Conservation (phyloP, 1,139 yeast species). For the Diutina catenulata region DNA sequence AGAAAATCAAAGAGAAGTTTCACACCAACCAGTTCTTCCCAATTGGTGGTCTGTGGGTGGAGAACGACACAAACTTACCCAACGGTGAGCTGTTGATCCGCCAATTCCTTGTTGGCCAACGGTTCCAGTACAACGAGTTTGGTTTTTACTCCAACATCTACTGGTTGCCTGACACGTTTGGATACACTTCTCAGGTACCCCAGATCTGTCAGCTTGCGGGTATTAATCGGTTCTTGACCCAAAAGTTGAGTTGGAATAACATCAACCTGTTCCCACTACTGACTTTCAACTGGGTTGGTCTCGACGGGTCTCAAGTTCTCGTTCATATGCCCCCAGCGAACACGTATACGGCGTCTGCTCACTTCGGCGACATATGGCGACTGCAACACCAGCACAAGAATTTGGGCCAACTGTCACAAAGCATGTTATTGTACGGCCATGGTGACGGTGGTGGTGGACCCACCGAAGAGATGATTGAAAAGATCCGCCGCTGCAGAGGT, state of each 20-base stretch:
- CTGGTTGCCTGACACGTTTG: slow-evolving; percentile 97
- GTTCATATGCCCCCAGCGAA: slow-evolving; percentile 98
- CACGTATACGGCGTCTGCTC: slow-evolving; percentile 87
- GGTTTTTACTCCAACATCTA: slow-evolving; percentile 64
- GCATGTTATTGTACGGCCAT: slow-evolving; percentile 73
- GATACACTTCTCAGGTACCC: slow-evolving; percentile 90
- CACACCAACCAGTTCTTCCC: slow-evolving; percentile 71
- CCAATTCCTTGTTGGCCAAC: slow-evolving; percentile 83
- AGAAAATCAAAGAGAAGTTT: slow-evolving; percentile 52
- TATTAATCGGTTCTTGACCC: slow-evolving; percentile 77
- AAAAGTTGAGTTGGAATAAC: slow-evolving; percentile 92
- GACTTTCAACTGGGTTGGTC: slow-evolving; percentile 90
- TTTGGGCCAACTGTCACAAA: slow-evolving; percentile 66
- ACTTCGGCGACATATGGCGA: slow-evolving; percentile 83
- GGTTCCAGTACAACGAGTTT: slow-evolving; percentile 69
- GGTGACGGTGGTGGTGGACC: slow-evolving; percentile 99
- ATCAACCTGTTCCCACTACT: slow-evolving; percentile 80
- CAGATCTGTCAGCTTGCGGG: slow-evolving; percentile 83
- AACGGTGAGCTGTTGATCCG: slow-evolving; percentile 82
- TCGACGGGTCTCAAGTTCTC: slow-evolving; percentile 85
- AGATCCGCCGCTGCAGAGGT: slow-evolving; percentile 83
- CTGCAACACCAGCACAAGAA: slow-evolving; percentile 76
- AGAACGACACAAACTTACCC: slow-evolving; percentile 91
- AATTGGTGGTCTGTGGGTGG: slow-evolving; percentile 97
- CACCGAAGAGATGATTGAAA: slow-evolving; percentile 83